These are phyloP conservation scores for Auriscalpium orientale DNA, from an alignment of 768 basidiomycete species.

Conservation along the genomic window DNA sequence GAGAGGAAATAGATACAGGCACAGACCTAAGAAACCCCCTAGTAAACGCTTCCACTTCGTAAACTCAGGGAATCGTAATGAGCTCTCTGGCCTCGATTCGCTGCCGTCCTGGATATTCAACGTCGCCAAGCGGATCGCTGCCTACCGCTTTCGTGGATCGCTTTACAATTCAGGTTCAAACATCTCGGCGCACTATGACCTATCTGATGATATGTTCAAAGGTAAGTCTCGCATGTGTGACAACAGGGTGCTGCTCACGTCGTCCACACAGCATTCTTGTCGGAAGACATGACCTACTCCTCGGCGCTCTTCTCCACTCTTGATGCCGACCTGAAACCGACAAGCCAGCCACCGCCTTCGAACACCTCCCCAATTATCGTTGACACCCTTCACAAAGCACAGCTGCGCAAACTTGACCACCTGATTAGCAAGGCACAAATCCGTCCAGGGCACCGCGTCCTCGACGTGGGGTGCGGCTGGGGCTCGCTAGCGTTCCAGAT, in stretches of 20 bases:
- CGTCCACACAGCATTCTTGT: conserved; percentile 17
- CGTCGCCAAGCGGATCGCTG: neutral
- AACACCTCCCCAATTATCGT: conserved; percentile 1
- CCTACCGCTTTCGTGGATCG: conserved; percentile 7
- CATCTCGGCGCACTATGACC: conserved; percentile 33
- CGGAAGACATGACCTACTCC: conserved; percentile 38
- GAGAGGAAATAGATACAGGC: too few relatives aligned
- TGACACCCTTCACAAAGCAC: conserved; percentile 26
- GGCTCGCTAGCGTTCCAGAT: conserved; percentile 35
- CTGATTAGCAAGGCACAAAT: conserved; percentile 37
- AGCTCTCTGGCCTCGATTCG: conserved; percentile 11
- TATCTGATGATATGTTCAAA: conserved; percentile 34
- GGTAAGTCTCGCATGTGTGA: neutral
- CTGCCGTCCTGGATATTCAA: conserved; percentile 6
- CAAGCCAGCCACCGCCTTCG: neutral
- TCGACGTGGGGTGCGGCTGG: conserved; percentile 47
- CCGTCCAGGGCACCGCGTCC: conserved; percentile 32
- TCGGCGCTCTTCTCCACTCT: conserved; percentile 32
- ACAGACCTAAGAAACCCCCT: too few relatives aligned
- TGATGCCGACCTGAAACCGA: conserved; percentile 22
- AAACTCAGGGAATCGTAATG: too few relatives aligned
- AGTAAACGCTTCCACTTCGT: too few relatives aligned
- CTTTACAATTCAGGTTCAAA: conserved; percentile 13
- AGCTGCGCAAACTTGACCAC: conserved; percentile 34
- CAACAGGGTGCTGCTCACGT: neutral